These are phyloP conservation scores for Mrakia gelida DNA, from an alignment of 768 basidiomycete species.

Conservation along the genomic window DNA sequence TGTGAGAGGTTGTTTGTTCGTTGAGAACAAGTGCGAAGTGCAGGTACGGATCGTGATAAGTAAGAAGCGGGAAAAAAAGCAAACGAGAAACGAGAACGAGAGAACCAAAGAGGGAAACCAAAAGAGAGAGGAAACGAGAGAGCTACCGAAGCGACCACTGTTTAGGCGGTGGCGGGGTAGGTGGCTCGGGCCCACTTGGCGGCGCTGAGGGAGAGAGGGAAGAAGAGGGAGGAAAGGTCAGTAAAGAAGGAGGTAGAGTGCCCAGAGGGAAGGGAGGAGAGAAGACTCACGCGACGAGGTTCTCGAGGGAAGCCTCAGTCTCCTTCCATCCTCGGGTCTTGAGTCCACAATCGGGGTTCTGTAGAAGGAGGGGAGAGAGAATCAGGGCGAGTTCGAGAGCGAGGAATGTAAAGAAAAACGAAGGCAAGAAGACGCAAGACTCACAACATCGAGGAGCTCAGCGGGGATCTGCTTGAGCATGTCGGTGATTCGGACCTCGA, in stretches of 20 bases:
- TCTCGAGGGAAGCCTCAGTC: constrained; percentile 63
- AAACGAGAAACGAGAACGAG: not conserved
- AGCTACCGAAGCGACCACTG: not conserved
- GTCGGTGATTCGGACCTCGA: constrained; percentile 80
- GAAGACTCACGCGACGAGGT: constrained; percentile 33
- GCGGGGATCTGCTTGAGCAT: constrained; percentile 73
- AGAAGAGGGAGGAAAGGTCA: constrained; percentile 44
- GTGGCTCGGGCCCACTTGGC: constrained; percentile 88
- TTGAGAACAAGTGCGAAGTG: too few relatives aligned
- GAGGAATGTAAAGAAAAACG: not conserved
- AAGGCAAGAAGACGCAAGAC: not conserved
- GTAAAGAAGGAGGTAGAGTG: not conserved
- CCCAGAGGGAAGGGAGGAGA: constrained; percentile 41
- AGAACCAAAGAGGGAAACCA: not conserved
- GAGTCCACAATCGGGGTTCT: constrained; percentile 97
- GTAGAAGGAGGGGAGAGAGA: not conserved
- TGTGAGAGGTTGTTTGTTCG: too few relatives aligned
- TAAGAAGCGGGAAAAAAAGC: too few relatives aligned
- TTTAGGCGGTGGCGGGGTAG: constrained; percentile 46
- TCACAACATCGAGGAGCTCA: constrained; percentile 63
- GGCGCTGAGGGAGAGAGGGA: constrained; percentile 75
- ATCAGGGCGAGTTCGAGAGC: not conserved
- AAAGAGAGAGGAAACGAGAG: not conserved
- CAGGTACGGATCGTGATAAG: too few relatives aligned
- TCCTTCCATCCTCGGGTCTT: constrained; percentile 99